Evolutionary conservation across 169 alveolate genomes (phyloP).

Genomic region (Eimeria mitis): DNA sequence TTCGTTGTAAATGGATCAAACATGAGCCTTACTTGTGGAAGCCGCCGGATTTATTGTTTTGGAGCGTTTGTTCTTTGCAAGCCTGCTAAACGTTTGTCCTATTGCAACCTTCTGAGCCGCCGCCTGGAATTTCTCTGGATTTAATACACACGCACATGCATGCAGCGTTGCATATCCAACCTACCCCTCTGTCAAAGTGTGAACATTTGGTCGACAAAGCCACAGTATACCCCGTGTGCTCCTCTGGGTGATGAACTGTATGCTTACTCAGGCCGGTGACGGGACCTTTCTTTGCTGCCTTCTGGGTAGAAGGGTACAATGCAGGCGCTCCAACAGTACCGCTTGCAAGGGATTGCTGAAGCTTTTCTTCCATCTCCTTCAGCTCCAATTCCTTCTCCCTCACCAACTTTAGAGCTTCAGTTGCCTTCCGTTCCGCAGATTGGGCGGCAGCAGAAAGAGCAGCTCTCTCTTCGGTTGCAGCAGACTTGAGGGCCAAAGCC

Average conservation of each 20-base stretch:
- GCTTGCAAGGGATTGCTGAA: constrained; percentile 33
- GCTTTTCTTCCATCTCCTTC: constrained; percentile 15
- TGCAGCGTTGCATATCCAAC: neutral
- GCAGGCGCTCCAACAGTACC: neutral
- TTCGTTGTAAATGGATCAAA: neutral
- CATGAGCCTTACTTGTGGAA: constrained; percentile 2
- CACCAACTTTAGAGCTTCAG: constrained; percentile 26
- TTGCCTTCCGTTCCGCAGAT: constrained; percentile 65
- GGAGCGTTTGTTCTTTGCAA: constrained; percentile 51
- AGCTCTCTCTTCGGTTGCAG: constrained; percentile 40
- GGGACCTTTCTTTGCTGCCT: constrained; percentile 25
- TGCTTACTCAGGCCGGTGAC: constrained; percentile 41
- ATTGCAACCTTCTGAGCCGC: constrained; percentile 57
- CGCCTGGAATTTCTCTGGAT: constrained; percentile 63
- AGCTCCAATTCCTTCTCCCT: constrained; percentile 43
- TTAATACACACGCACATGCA: neutral
- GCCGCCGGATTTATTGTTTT: constrained; percentile 16
- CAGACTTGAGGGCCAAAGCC: constrained; percentile 63
- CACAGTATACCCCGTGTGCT: neutral
- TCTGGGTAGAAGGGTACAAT: neutral
- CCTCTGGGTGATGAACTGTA: neutral
- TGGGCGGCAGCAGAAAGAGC: constrained; percentile 56
- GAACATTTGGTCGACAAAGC: neutral
- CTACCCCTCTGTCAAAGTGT: neutral
- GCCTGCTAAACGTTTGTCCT: constrained; percentile 49